Base-by-base conservation (phyloP, 1,284 basidiomycete genomes). In the Rhodotorula sp. region DNA sequence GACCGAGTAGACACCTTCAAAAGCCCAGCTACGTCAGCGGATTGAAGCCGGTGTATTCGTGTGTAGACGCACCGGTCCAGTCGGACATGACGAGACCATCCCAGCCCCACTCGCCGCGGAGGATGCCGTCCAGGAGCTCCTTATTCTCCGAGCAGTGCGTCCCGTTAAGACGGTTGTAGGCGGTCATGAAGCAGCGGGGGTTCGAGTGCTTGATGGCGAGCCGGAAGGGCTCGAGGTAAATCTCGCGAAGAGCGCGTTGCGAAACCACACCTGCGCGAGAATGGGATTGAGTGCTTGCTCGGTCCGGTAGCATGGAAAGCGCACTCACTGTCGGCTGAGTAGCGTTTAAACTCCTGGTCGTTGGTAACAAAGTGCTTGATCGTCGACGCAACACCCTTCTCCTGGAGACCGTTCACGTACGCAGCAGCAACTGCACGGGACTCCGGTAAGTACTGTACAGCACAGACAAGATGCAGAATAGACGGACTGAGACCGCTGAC, bases 221-320 rank as follows among this genome's bases (percentile, higher is more conserved):
- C 88, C 92, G 90, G 83, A 93, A 93, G 0, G 89, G 89, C 84
- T 89, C 87, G 53, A 92, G 84, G 81, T 93, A 93, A 60, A 93
- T 86, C 80, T 93, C 91, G 44, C 90, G 86, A 56, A 93, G 84
- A 0, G 91, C 89, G 45, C 91, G 87, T 70, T 87, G 85, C 27
- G 86, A 87, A 72, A 90, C 81, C 27, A 61, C 59, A 21, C 52
- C 52, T 53, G 52, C 3, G 23, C 7, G 52, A 1, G 14, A 0
- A 3, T 16, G 10, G 25, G 5, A 25, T 53, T 25, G 27, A 25
- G 12, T 4, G 7, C 23, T 9, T 34, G 34, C 4, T 5, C 7
- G 3, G 13, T 14, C 5, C 14, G 25, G 14, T 13, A 16, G 13
- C 55, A 85, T 84, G 61, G 83, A 54, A 84, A 34, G 78, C 67